A percentile compares a stretch with the other conserved stretches of the same genome.
Conservation (phyloP, 805 yeast genomes). For the Starmerella tilneyi region DNA sequence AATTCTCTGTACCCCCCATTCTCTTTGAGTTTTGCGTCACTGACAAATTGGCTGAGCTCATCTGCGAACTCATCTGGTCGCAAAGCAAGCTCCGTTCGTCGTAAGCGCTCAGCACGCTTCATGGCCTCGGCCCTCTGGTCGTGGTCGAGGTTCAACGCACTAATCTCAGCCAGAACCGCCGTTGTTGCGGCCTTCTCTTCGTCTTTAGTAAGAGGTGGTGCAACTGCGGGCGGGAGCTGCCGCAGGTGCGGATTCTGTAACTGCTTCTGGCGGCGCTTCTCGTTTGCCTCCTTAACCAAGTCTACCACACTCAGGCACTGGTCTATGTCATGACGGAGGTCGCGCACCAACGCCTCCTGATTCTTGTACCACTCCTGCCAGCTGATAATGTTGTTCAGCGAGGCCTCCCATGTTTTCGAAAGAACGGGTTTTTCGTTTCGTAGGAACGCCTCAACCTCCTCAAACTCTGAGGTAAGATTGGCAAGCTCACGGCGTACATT, state of each 20-base stretch:
- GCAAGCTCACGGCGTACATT: slow-evolving; percentile 54
- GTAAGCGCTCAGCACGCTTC: slow-evolving; percentile 68
- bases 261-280: slow-evolving; percentile 2
- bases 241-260: not conserved
- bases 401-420: slow-evolving; percentile 87
- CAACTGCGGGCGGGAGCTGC: slow-evolving; percentile 34
- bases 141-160: slow-evolving; percentile 71
- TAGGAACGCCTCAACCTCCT: slow-evolving; percentile 50
- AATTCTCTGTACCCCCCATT: slow-evolving; percentile 86
- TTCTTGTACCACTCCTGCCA: slow-evolving; percentile 86
- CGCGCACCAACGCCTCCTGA: slow-evolving; percentile 75
- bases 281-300: slow-evolving; percentile 39
- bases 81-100: slow-evolving; percentile 59
- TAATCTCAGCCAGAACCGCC: slow-evolving; percentile 71
- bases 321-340: slow-evolving; percentile 67
- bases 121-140: slow-evolving; percentile 80
- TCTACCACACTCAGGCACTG: slow-evolving; percentile 74
- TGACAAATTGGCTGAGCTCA: slow-evolving; percentile 78
- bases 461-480: slow-evolving; percentile 45
- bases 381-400: slow-evolving; percentile 78
- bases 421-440: slow-evolving; percentile 66
- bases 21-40: slow-evolving; percentile 59
- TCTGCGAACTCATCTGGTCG: slow-evolving; percentile 63
- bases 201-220: slow-evolving; percentile 27
- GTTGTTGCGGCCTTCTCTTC: slow-evolving; percentile 20